Base-by-base conservation (phyloP, 768 basidiomycete species). In the Auricularia heimuer region DNA sequence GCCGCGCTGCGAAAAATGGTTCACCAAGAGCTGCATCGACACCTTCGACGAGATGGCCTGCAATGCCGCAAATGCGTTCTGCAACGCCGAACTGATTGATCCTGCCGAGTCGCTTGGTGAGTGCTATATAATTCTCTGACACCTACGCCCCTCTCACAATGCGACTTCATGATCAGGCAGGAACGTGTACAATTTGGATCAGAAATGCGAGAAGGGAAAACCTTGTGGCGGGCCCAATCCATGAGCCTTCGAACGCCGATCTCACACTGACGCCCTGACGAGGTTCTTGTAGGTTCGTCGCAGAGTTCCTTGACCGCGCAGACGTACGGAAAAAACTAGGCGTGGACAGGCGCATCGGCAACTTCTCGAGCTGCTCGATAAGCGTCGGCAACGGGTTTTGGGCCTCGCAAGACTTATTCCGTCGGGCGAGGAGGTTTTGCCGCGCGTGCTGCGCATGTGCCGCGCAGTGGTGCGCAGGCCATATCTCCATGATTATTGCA, bases 31-130 rank as follows among this genome's bases (percentile, higher is more conserved):
- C 56, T 93, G 90, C 67, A 78, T 90, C 36, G 81, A 90, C 64
- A 76, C 76, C 16, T 86, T 86, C 67, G 89, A 94, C 72, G 73
- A 78, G 24, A 84, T 88, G 44, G 78, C 82, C 65, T 93, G 91
- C 69, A 76, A 74, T n/a, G 86, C 85, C 12, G 87, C 90, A 2
- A 78, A 84, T 62, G 73, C 67, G 10, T 91, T 90, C 72, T 94
- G 92, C 73, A 78, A 83, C 62, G 73, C 71, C 24, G 79, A 84
- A 67, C 92, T 12, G 81, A 67, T 3, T 74, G 77, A 3, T 81
- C 79, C 72, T 67, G 18, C 71, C 71, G 71, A 69, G 62, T 69
- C 60, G 75, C 76, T 65, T 7, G 73, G 78, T 81, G 39, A 74
- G 78, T 74, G 39, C 66, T 35, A 24, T 4, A 56, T 42, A 10